A percentile compares a stretch with the other conserved stretches of the same genome.
These are phyloP conservation scores for Emericellopsis terricola DNA, from an alignment of 495 filamentous ascomycete genomes.

Conservation along the genomic window DNA sequence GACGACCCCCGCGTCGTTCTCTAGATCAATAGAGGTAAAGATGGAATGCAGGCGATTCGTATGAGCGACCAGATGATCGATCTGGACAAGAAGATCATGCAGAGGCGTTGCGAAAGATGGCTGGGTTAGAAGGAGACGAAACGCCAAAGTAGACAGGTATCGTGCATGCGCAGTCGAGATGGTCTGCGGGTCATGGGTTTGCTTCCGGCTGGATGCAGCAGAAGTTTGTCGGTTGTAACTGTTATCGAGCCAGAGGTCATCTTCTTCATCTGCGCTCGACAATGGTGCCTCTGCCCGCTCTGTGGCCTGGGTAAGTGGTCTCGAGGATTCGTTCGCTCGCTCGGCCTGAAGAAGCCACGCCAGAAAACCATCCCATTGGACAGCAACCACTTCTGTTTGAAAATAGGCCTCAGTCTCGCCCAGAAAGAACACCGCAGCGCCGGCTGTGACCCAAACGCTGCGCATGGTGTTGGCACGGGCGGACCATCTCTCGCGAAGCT, in stretches of 20 bases:
- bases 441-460: constrained; percentile 70
- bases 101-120: constrained; percentile 49
- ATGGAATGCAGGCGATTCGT: constrained; percentile 51
- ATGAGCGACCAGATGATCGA: constrained; percentile 63
- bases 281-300: neutral
- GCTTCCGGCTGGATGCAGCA: constrained; percentile 5
- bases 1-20: constrained; percentile 59
- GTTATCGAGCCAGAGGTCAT: constrained; percentile 4
- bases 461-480: constrained; percentile 45
- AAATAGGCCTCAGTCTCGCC: constrained; percentile 73
- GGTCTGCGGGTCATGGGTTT: constrained; percentile 54
- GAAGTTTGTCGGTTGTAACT: neutral
- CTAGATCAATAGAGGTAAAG: constrained; percentile 57
- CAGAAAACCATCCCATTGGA: constrained; percentile 53
- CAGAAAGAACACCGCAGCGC: constrained; percentile 71
- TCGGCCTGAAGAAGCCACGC: constrained; percentile 18
- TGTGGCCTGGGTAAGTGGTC: neutral
- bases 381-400: constrained; percentile 73
- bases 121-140: constrained; percentile 54
- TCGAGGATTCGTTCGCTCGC: neutral
- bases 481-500: constrained; percentile 39
- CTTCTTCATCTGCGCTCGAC: constrained; percentile 4
- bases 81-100: constrained; percentile 47
- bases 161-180: constrained; percentile 59
- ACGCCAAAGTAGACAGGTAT: constrained; percentile 49